Conservation (phyloP, 371 early-diverging fungal species). For the Blastocladiella emersonii region DNA sequence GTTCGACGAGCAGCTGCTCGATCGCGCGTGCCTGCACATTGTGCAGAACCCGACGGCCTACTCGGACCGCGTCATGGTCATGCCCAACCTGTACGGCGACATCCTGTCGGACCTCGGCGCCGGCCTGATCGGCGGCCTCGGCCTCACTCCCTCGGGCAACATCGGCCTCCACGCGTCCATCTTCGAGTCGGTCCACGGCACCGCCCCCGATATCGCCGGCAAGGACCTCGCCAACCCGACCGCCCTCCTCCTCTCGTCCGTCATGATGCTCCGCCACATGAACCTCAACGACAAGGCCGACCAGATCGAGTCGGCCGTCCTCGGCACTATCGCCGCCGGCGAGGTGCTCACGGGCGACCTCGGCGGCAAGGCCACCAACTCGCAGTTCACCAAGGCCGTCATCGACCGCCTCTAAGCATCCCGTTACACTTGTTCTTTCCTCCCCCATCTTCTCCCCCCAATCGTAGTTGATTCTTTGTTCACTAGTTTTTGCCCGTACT, state of each 20-base stretch:
- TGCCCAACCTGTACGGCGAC: conserved; percentile 98
- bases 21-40: conserved; percentile 84
- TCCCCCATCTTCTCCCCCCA: no score
- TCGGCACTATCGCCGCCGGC: conserved; percentile 89
- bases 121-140: conserved; percentile 95
- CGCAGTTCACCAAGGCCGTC: conserved; percentile 81
- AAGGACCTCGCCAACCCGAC: conserved; percentile 83
- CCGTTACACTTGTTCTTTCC: no score
- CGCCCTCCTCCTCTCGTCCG: conserved; percentile 78
- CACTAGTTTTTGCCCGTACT: no score
- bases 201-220: conserved; percentile 96
- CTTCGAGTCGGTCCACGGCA: conserved; percentile 95
- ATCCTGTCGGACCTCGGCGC: conserved; percentile 95
- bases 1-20: conserved; percentile 80
- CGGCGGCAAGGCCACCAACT: conserved; percentile 81
- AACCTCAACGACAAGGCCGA: conserved; percentile 59
- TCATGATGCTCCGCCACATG: conserved; percentile 98
- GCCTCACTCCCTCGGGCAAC: conserved; percentile 95
- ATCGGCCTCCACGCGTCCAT: conserved; percentile 93
- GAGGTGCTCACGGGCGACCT: conserved; percentile 83
- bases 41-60: conserved; percentile 85
- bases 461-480: no score
- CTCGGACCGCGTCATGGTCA: conserved; percentile 91
- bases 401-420: conserved; percentile 50
- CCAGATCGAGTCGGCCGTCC: conserved; percentile 74